A percentile compares a stretch with the other conserved stretches of the same genome.
Evolutionary conservation across 805 yeast species (phyloP).

Genomic region (Starmera dryadoides): DNA sequence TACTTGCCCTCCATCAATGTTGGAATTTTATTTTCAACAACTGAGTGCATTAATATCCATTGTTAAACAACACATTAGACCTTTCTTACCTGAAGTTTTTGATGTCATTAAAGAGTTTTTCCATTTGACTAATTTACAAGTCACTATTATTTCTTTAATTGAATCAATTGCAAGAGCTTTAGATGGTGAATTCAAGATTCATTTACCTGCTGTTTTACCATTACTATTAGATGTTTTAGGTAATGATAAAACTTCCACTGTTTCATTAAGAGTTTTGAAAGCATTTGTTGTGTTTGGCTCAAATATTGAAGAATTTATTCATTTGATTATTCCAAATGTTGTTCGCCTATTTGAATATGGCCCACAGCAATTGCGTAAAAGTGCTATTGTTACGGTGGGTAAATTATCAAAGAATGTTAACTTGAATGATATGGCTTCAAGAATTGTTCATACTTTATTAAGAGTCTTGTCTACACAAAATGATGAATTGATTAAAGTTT

Average conservation of each 20-base stretch:
- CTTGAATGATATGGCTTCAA: constrained; percentile 80
- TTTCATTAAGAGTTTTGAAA: constrained; percentile 67
- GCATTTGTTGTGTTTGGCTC: constrained; percentile 84
- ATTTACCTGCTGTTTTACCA: constrained; percentile 71
- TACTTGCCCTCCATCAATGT: constrained; percentile 66
- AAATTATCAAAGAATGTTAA: constrained; percentile 66
- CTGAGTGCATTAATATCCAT: constrained; percentile 70
- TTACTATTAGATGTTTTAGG: constrained; percentile 71
- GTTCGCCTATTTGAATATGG: constrained; percentile 76
- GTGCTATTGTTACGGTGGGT: constrained; percentile 80
- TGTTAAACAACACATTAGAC: constrained; percentile 86
- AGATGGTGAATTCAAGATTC: constrained; percentile 87
- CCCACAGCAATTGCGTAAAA: constrained; percentile 46
- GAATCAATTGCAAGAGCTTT: constrained; percentile 81
- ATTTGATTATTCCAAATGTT: constrained; percentile 79
- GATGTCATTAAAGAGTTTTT: constrained; percentile 72
- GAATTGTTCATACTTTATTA: constrained; percentile 81
- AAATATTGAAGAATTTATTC: constrained; percentile 82
- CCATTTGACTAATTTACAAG: constrained; percentile 54
- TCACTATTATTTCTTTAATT: constrained; percentile 69
- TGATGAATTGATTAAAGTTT: constrained; percentile 55
- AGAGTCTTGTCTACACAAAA: constrained; percentile 48
- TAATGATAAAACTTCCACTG: constrained; percentile 56
- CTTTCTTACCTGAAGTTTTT: constrained; percentile 71
- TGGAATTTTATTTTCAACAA: constrained; percentile 87